Base-by-base conservation (phyloP, 129 eudicot genomes). In the Solidago caesia region DNA sequence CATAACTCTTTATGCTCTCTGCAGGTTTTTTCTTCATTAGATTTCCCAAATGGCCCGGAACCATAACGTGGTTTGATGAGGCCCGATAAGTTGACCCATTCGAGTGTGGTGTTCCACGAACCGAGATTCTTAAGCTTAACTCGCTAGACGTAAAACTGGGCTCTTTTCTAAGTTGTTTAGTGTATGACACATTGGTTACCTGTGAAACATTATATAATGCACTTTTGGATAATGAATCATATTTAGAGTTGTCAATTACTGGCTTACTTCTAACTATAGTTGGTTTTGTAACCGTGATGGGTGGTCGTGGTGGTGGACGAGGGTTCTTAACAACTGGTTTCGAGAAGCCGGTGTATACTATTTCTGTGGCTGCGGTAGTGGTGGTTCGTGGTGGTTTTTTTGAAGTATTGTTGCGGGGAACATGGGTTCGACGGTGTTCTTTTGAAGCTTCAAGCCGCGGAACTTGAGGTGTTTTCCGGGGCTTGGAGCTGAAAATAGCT, bases 1-100 rank as follows among this genome's bases (percentile, higher is more conserved):
- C 61, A 68, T 25, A 57, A n/a, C 12, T 5, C 16, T 25, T 57
- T 16, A 3, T 67, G 39, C 26, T 79, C 42, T 51, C 46, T 68
- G 46, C 74, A 4, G 68, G 82, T 47, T 82, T 64, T 80, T 70
- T 75, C 83, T 68, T 87, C 86, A 62, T 53, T 77, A 83, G 27
- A 79, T 84, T 89, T 9, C 95, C 90, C 48, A 92, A 79, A 42
- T 89, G 91, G 55, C 94, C 82, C 8, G 83, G 77, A 61, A 81
- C 83, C 78, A 80, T 75, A 48, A 75, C 83, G 44, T 85, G 85
- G 55, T 82, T 85, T 1, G 87, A 79, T 3, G 94, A 82, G 65
- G 85, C 94, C 8, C 89, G 85, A 77, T 80, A 83, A 4, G 76
- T 51, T 7, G 81, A 58, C 49, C 87, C 86, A 58, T 12, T 80